Evolutionary conservation across 352 stramenopile genomes (phyloP), one percentile per base, ranked within the genome.

Genomic region (Phytophthora cryptogea): DNA sequence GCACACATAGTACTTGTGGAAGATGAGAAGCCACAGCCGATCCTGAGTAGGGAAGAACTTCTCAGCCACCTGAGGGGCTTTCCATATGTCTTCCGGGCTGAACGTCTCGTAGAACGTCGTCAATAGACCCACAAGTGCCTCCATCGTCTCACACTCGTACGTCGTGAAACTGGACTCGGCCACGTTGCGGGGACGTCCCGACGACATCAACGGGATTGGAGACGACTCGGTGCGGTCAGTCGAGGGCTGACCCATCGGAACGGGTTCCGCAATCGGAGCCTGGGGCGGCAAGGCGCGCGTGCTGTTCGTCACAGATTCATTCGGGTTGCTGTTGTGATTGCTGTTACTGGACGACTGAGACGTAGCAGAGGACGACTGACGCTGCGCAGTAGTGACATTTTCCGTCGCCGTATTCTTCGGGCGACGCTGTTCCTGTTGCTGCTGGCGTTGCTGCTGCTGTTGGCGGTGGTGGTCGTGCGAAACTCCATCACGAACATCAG

Each of bases 1-100:
- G 56, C 83, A 94, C 32, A 94, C 85, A 40, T 70, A 72, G 70
- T 94, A 94, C 71, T 92, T 92, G 74, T 94, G 85, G 54, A 89
- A 92, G 23, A 94, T 88, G n/a, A 90, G 57, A 13, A 90, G 63
- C 85, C 85, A 94, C 43, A 94, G 44, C 4, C 81, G 82, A 31
- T 90, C 76, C 54, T 94, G 83, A 9, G 80, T 88, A 14, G 70
- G 41, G 50, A 92, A 89, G 50, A 92, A 94, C 63, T 92, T 92
- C 32, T 92, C 82, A 2, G 86, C 80, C 8, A 94, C 85, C 37
- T 94, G 81, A 10, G 63, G 56, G 1, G 80, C 85, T 66, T 92
- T 94, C 85, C 85, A 92, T 40, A 70, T 70, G 43, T 94, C 85
- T n/a, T 91, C 78, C 0, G 83, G 79, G 43, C 83, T 92, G 54